These are phyloP conservation scores for Picea mariana DNA, from an alignment of 83 land plant species.

Conservation along the genomic window DNA sequence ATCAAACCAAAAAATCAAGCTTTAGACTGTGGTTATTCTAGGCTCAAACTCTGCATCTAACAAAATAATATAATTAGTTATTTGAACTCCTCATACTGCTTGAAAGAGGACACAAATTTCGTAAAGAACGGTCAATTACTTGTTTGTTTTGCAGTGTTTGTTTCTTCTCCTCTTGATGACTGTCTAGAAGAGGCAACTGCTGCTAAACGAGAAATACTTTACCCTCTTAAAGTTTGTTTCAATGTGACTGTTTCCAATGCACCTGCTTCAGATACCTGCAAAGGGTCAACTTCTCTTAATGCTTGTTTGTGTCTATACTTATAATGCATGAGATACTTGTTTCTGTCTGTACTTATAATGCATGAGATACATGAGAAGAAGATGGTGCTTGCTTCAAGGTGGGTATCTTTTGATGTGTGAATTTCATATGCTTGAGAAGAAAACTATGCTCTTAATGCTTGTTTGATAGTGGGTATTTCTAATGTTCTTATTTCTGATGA, in stretches of 20 bases:
- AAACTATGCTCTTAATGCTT: neutral
- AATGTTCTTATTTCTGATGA: neutral
- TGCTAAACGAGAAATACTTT: neutral
- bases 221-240: conserved; percentile 11
- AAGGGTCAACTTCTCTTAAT: conserved; percentile 12
- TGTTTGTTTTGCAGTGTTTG: neutral
- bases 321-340: too few species aligned
- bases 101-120: too few species aligned
- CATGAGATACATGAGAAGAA: neutral
- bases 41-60: too few species aligned
- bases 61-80: too few species aligned
- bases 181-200: neutral
- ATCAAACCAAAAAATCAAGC: too few species aligned
- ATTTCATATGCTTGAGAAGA: conserved; percentile 14
- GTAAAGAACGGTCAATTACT: neutral
- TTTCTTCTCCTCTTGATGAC: conserved; percentile 3
- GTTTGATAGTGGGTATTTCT: neutral
- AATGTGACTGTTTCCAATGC: conserved; percentile 12
- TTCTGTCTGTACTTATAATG: neutral
- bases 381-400: neutral
- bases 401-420: neutral
- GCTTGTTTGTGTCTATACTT: too few species aligned
- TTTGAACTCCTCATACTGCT: too few species aligned
- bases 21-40: too few species aligned
- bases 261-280: neutral